phyloP scores from a whole-genome alignment of 805 yeast genomes.

The Cyberlindnera japonica region DNA sequence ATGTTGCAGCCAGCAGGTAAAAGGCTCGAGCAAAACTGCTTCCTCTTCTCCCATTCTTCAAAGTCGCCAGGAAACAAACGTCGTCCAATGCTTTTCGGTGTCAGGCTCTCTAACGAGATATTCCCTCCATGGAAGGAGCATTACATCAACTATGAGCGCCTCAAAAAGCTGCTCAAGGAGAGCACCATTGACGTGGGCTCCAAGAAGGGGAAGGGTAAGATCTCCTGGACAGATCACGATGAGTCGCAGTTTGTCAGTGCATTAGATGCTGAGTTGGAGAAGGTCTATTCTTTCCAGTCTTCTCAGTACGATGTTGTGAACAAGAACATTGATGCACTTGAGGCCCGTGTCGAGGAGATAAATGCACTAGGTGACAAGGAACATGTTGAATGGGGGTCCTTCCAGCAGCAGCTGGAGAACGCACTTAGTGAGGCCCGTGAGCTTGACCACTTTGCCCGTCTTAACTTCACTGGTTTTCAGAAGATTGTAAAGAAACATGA shows the following conservation, averaged over 20 bases:
- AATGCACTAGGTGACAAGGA: constrained; percentile 23
- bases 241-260: constrained; percentile 65
- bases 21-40: too few species aligned
- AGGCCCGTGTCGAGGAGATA: constrained; percentile 50
- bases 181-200: constrained; percentile 39
- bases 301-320: constrained; percentile 66
- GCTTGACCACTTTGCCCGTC: constrained; percentile 82
- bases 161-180: constrained; percentile 69
- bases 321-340: constrained; percentile 60
- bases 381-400: constrained; percentile 52
- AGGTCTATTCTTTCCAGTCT: constrained; percentile 70
- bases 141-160: constrained; percentile 60
- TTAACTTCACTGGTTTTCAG: constrained; percentile 91
- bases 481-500: constrained; percentile 97
- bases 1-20: too few species aligned
- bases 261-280: constrained; percentile 67
- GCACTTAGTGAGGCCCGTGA: constrained; percentile 73
- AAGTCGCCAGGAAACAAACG: too few species aligned
- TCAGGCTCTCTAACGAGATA: constrained; percentile 72
- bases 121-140: constrained; percentile 85
- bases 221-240: constrained; percentile 65
- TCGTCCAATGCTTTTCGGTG: constrained; percentile 74
- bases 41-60: too few species aligned
- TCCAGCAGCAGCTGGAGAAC: constrained; percentile 70
- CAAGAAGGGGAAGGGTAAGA: constrained; percentile 19